Base-by-base conservation (phyloP, 108 stramenopile genomes). In the Fistulifera pelliculosa region DNA sequence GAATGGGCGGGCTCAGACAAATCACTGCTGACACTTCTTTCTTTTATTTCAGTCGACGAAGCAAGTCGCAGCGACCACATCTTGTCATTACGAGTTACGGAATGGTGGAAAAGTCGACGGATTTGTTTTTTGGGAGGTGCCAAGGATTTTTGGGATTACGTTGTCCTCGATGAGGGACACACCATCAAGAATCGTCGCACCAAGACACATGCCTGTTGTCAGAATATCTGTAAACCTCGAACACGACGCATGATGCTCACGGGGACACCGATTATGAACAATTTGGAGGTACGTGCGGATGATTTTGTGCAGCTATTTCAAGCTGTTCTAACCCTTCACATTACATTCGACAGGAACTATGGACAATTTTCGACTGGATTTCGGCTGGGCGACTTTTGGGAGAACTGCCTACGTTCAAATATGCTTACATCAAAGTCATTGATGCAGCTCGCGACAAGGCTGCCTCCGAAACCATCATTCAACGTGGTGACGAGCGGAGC, bases 151-250 rank as follows among this genome's bases (percentile, higher is more conserved):
- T 99, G 95, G 95, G 88, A 84, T 60, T 96, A 96, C 52, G 81
- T 96, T 14, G 69, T 96, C 1, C 64, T 97, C 16, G 99, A 99
- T 61, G 99, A 99, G 63, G 99, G 92, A 11, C 99, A 99, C 51
- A 81, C 67, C 28, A 90, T 98, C 24, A 87, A 97, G 47, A 98
- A 98, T 48, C 81, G 84, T 1, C 74, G 68, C 5, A 85, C 96
- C 7, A 62, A 78, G 28, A 60, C 81, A 13, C 81, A 80, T 7
- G 62, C 70, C 61, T 60, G 68, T 41, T 79, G 89, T 47, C 69
- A 90, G 27, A 54, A 68, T 25, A 51, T 87, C 14, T 76, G 70
- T 21, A 54, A 56, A 15, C 57, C 62, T 18, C 59, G 62, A 19
- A 93, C 87, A 17, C 57, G 71, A 8, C 73, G 96, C 15, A 69